Evolutionary conservation across 2,329 filamentous ascomycete species (phyloP).

Genomic region (Penicillium sp.): DNA sequence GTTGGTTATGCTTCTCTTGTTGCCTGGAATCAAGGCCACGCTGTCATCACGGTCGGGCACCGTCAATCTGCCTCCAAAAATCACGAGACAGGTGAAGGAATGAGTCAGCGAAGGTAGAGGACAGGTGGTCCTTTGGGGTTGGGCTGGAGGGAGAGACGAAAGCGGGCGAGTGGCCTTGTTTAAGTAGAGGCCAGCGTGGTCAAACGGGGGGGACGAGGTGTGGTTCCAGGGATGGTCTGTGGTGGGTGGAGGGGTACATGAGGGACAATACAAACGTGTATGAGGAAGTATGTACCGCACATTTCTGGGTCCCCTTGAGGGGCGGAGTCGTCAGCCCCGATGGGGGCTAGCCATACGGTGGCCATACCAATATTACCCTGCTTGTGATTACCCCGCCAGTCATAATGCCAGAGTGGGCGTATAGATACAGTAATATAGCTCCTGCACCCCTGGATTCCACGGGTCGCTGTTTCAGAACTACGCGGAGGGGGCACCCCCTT

Average conservation of each 20-base stretch:
- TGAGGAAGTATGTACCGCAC: conserved; percentile 8
- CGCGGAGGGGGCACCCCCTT: not conserved
- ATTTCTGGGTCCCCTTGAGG: not conserved
- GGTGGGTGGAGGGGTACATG: conserved; percentile 7
- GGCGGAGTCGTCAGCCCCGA: conserved; percentile 2
- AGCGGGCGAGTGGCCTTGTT: conserved; percentile 25
- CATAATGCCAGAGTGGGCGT: not conserved
- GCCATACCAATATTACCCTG: not conserved
- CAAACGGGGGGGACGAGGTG: conserved; percentile 22
- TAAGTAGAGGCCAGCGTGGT: conserved; percentile 49
- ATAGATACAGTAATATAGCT: conserved; percentile 10
- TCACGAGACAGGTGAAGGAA: conserved; percentile 2
- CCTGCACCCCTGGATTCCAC: conserved; percentile 20
- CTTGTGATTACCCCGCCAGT: not conserved
- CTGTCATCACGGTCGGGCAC: conserved; percentile 39
- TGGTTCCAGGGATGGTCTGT: not conserved
- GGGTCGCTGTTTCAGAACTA: conserved; percentile 3
- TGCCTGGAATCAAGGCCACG: conserved; percentile 31
- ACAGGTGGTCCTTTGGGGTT: conserved; percentile 35
- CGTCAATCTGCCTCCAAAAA: conserved; percentile 26
- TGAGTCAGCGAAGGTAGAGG: conserved; percentile 31
- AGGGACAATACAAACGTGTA: not conserved
- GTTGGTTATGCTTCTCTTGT: not conserved
- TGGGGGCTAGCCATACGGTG: not conserved
- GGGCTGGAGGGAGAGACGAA: conserved; percentile 10